Base-by-base conservation (phyloP, 2,329 filamentous ascomycete genomes). In the Paecilomyces fulvus region DNA sequence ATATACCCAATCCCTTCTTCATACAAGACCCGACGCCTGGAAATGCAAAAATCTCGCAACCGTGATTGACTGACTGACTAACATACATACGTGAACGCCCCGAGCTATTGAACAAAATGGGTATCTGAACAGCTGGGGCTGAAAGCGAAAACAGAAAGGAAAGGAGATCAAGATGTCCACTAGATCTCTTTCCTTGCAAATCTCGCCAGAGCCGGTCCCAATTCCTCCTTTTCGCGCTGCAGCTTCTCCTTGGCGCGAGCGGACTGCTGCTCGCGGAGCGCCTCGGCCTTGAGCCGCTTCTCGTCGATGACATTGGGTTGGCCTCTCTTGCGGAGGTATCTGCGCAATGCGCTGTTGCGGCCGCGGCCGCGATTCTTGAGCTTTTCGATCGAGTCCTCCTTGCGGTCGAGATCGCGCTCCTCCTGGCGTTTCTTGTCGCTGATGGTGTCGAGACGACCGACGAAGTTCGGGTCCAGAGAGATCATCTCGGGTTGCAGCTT, bases 401-500 rank as follows among this genome's bases (percentile, higher is more conserved):
- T 86, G 8, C 83, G 80, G 64, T 97, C 92, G 46, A 95, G 80
- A 68, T 95, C 88, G 67, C 83, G 85, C 66, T 95, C 90, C 25
- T 84, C 85, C 67, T 85, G 81, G 52, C 87, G 81, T 77, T 94
- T 86, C 75, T 89, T 82, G 59, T 92, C 85, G 33, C 87, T 90
- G 53, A 89, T 83, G 56, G 91, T 78, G 70, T 99, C 92, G 30
- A 99, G 80, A 63, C 86, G 90, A 55, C 94, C 94, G 65, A 99
- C 84, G 69, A 91, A 95, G 73, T 94, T 88, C 63, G 94, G 92
- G 69, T 99, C 87, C 21, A 99, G 79, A 1, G 90, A 89, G 60
- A 99, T 99, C 90, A 97, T 99, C 69, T 96, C 92, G 3, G 94
- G 92, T 67, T 92, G 85, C 51, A 99, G 80, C 78, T 99, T 99